These are phyloP conservation scores for Odontarrhena argentea DNA, from an alignment of 345 rosid species.

Conservation along the genomic window DNA sequence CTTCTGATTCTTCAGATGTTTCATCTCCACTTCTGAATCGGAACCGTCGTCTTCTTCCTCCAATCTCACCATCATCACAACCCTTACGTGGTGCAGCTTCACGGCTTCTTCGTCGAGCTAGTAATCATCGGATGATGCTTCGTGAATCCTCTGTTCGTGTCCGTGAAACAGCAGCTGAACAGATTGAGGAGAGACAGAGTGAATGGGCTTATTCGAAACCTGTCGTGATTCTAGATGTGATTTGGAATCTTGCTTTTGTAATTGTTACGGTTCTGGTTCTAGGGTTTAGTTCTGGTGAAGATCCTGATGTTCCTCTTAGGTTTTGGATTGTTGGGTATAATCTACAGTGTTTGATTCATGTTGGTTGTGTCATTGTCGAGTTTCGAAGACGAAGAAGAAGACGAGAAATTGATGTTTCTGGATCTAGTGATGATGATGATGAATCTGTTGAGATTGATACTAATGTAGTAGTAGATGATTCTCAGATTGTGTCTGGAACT, in stretches of 20 bases:
- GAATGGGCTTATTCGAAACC: slow-evolving; percentile 82
- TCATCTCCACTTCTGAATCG: slow-evolving; percentile 49
- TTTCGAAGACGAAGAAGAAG: slow-evolving; percentile 26
- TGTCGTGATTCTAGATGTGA: slow-evolving; percentile 58
- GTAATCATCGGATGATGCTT: slow-evolving; percentile 72
- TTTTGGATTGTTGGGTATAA: slow-evolving; percentile 69
- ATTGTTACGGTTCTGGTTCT: slow-evolving; percentile 48
- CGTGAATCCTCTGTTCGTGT: slow-evolving; percentile 77
- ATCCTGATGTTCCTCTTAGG: slow-evolving; percentile 63
- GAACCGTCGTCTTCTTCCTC: slow-evolving; percentile 50
- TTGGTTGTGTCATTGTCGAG: slow-evolving; percentile 58
- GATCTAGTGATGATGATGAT: slow-evolving; percentile 35
- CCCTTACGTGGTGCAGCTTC: slow-evolving; percentile 64
- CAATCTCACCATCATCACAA: slow-evolving; percentile 45
- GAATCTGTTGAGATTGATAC: slow-evolving; percentile 29
- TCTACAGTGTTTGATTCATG: slow-evolving; percentile 69
- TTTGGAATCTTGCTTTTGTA: slow-evolving; percentile 71
- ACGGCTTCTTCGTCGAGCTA: slow-evolving; percentile 70
- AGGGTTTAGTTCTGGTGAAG: slow-evolving; percentile 53
- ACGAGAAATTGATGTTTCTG: background rate
- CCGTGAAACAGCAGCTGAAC: slow-evolving; percentile 83
- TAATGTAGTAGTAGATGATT: slow-evolving; percentile 15
- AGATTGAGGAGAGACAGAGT: slow-evolving; percentile 75
- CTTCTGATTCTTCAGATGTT: slow-evolving; percentile 30
- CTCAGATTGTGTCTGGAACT: slow-evolving; percentile 44